Percentiles rank a stretch among this genome's conserved stretches.
Evolutionary conservation across 1,139 yeast species (phyloP).

Genomic region (Pichia sp.): DNA sequence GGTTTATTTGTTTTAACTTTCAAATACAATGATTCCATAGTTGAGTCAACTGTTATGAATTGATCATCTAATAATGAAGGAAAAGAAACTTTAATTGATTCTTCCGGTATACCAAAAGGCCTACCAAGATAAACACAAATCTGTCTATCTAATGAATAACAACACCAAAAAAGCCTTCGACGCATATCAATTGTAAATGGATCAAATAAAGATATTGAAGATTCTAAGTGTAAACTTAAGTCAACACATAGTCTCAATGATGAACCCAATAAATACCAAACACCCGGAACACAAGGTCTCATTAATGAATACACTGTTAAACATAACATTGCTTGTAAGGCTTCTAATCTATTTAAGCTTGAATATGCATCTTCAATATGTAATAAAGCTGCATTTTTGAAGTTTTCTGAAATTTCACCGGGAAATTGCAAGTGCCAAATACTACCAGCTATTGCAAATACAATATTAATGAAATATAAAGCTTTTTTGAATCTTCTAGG

Average conservation of each 20-base stretch:
- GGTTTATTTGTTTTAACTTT: constrained; percentile 34
- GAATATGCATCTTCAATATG: constrained; percentile 54
- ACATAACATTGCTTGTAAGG: constrained; percentile 65
- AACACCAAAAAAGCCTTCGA: constrained; percentile 83
- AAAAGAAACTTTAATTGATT: constrained; percentile 54
- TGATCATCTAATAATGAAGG: constrained; percentile 77
- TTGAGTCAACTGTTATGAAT: constrained; percentile 33
- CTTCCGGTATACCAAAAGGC: constrained; percentile 73
- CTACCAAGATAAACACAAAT: constrained; percentile 66
- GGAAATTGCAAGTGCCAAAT: constrained; percentile 68
- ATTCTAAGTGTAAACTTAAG: constrained; percentile 61
- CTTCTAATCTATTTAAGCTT: constrained; percentile 57
- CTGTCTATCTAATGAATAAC: constrained; percentile 77
- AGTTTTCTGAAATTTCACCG: constrained; percentile 62
- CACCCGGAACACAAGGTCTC: constrained; percentile 80
- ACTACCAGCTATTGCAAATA: constrained; percentile 78
- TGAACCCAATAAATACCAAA: constrained; percentile 86
- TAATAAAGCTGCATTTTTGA: constrained; percentile 60
- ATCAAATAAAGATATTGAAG: constrained; percentile 31
- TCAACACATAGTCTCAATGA: constrained; percentile 77
- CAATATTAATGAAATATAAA: constrained; percentile 61
- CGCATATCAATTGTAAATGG: constrained; percentile 61
- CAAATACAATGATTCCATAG: constrained; percentile 24
- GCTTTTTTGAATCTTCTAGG: constrained; percentile 42
- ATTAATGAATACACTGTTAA: constrained; percentile 63